Conservation (phyloP, 2,329 filamentous ascomycete species). For the Microascus cirrosus region DNA sequence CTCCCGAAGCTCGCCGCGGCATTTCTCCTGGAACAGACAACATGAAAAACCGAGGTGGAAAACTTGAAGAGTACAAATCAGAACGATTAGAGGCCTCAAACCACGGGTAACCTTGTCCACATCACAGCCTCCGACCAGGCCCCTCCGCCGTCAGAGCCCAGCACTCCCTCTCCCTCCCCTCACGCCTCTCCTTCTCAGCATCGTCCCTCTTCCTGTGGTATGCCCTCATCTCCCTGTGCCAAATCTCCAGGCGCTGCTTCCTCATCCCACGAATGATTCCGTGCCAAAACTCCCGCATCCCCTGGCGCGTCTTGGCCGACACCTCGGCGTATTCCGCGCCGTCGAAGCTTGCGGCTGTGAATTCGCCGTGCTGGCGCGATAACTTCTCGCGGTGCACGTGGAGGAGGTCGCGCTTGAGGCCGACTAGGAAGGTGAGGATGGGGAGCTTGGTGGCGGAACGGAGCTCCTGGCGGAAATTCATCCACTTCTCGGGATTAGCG, state of each 20-base stretch:
- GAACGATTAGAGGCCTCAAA: too few species aligned
- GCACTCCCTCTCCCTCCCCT: neutral
- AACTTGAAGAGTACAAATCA: neutral
- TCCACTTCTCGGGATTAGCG: neutral
- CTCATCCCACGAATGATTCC: slow-evolving; percentile 71
- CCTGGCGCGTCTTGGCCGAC: neutral
- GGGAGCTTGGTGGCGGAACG: neutral
- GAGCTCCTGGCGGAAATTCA: neutral
- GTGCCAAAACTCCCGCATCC: slow-evolving; percentile 67
- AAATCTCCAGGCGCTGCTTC: slow-evolving; percentile 46
- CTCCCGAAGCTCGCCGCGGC: too few species aligned
- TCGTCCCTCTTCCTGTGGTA: neutral
- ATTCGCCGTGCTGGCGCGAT: neutral
- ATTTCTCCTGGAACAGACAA: too few species aligned
- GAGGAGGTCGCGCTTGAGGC: neutral
- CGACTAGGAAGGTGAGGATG: neutral
- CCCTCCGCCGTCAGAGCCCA: neutral
- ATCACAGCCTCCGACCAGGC: neutral
- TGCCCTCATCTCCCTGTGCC: neutral
- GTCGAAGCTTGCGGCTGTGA: neutral
- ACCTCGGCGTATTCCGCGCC: neutral
- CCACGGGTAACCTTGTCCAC: too few species aligned
- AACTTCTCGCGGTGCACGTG: neutral
- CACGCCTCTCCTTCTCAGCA: neutral
- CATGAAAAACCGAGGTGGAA: neutral